Evolutionary conservation across 805 yeast genomes (phyloP).

Genomic region (Metschnikowia lochheadii): DNA sequence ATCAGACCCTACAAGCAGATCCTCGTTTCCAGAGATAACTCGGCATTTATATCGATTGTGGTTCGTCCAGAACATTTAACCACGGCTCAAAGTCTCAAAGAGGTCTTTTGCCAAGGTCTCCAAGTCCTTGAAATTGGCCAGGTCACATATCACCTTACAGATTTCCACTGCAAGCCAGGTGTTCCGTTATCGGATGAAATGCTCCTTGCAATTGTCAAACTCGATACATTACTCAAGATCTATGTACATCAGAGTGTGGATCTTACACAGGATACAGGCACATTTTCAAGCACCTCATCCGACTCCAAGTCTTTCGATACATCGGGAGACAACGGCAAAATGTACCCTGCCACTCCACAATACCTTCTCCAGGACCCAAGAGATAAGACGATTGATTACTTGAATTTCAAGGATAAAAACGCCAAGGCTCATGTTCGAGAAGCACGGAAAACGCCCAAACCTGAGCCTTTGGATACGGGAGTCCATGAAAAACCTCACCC

Average conservation of each 20-base stretch:
- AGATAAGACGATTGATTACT: conserved; percentile 46
- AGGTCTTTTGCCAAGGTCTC: conserved; percentile 34
- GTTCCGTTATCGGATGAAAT: conserved; percentile 49
- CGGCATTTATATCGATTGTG: conserved; percentile 48
- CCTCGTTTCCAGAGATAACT: conserved; percentile 63
- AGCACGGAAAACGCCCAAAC: not conserved
- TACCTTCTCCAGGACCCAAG: conserved; percentile 47
- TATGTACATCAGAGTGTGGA: conserved; percentile 30
- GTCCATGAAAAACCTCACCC: conserved; percentile 1
- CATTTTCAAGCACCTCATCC: conserved; percentile 48
- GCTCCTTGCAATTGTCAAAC: conserved; percentile 33
- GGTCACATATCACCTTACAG: conserved; percentile 58
- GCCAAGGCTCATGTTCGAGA: not conserved
- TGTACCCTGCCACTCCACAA: conserved; percentile 67
- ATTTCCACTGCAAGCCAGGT: conserved; percentile 59
- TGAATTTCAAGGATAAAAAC: conserved; percentile 48
- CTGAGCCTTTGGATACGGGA: not conserved
- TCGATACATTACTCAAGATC: conserved; percentile 32
- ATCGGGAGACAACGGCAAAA: conserved; percentile 37
- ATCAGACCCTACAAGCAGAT: conserved; percentile 26
- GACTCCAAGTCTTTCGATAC: conserved; percentile 53
- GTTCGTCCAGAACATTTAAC: conserved; percentile 15
- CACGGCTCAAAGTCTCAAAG: conserved; percentile 33
- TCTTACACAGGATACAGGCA: conserved; percentile 29
- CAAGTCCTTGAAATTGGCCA: conserved; percentile 30